Conservation (phyloP, 2,329 filamentous ascomycete genomes). For the Ilyonectria sp. region DNA sequence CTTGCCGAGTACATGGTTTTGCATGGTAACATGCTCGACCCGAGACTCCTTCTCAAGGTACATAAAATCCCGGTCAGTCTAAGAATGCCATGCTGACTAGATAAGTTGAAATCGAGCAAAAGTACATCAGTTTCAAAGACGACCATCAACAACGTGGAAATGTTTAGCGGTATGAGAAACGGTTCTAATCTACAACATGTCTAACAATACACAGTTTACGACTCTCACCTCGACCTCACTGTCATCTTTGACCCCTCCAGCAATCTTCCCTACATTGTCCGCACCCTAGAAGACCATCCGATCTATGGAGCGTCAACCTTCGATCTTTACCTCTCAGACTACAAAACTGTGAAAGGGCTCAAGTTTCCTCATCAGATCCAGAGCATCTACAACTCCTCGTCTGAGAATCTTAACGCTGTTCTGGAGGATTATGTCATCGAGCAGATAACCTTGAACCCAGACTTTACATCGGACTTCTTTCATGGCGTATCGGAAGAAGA, state of each 20-base stretch:
- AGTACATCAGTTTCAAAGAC: not conserved
- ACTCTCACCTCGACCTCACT: not conserved
- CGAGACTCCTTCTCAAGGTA: constrained; percentile 27
- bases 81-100: too few species aligned
- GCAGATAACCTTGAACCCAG: not conserved
- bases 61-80: not conserved
- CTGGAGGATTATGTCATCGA: constrained; percentile 35
- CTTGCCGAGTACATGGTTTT: constrained; percentile 12
- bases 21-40: constrained; percentile 26
- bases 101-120: constrained; percentile 9
- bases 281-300: constrained; percentile 23
- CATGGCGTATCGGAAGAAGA: not conserved
- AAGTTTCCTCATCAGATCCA: constrained; percentile 32
- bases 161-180: constrained; percentile 16
- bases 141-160: constrained; percentile 17
- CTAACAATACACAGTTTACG: constrained; percentile 19
- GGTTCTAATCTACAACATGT: not conserved
- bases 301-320: constrained; percentile 12
- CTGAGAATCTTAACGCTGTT: constrained; percentile 12
- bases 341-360: constrained; percentile 19
- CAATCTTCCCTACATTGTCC: constrained; percentile 30
- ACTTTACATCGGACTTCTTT: constrained; percentile 6
- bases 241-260: constrained; percentile 23
- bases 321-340: constrained; percentile 31
- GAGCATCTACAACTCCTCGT: constrained; percentile 26